Conservation (phyloP, 2,329 filamentous ascomycete species). For the Trichoderma sp. region DNA sequence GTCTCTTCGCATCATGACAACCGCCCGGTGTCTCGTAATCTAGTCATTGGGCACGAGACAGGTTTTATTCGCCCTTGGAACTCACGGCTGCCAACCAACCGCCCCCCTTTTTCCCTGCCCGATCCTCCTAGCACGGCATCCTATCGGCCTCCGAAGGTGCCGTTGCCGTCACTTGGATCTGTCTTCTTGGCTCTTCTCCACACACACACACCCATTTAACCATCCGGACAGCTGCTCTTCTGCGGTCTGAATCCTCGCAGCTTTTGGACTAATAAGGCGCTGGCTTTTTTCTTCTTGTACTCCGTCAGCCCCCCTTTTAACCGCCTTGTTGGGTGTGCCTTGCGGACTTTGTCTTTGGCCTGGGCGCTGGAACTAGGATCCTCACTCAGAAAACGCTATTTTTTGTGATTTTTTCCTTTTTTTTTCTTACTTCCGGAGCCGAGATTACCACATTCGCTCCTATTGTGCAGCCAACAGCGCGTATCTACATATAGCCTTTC, state of each 20-base stretch:
- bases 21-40: background rate
- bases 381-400: background rate
- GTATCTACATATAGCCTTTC: background rate
- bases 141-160: conserved; percentile 15
- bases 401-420: background rate
- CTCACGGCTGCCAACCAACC: background rate
- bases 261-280: background rate
- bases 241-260: background rate
- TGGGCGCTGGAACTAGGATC: background rate
- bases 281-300: background rate
- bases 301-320: conserved; percentile 8
- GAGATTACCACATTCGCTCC: background rate
- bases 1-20: background rate
- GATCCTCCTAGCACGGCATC: conserved; percentile 1
- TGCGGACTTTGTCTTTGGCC: conserved; percentile 1
- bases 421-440: background rate
- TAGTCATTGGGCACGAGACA: background rate
- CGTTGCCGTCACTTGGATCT: conserved; percentile 6
- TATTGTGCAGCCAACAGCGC: background rate
- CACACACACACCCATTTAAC: conserved; percentile 12
- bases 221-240: background rate
- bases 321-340: background rate
- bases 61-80: background rate
- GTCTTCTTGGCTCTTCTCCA: conserved; percentile 4
- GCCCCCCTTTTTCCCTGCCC: background rate